Conservation (phyloP, 306 rosid species). For the Mucuna pruriens region DNA sequence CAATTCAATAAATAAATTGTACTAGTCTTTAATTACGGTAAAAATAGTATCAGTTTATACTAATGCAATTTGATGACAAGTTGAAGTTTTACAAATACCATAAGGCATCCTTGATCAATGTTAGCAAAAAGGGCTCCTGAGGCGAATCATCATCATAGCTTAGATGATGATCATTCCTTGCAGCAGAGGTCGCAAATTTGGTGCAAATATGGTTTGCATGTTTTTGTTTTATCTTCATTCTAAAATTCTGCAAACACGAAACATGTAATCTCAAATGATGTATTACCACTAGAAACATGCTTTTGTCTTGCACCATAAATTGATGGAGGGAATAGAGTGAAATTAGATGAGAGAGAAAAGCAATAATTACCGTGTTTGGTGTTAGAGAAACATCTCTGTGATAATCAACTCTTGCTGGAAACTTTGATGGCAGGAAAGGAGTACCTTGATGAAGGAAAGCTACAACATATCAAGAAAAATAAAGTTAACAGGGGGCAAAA, state of each 20-base stretch:
- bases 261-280: slow-evolving; percentile 20
- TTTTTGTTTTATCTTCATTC: slow-evolving; percentile 30
- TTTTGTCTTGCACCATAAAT: neutral
- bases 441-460: slow-evolving; percentile 49
- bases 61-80: slow-evolving; percentile 3
- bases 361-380: slow-evolving; percentile 46
- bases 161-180: slow-evolving; percentile 50
- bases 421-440: slow-evolving; percentile 48
- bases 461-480: slow-evolving; percentile 31
- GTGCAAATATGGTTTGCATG: slow-evolving; percentile 35
- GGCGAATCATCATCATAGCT: slow-evolving; percentile 52
- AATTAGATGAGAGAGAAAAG: neutral
- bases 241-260: slow-evolving; percentile 49
- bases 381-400: slow-evolving; percentile 37
- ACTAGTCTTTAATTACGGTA: neutral
- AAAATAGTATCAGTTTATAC: slow-evolving; percentile 5
- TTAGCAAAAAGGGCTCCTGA: slow-evolving; percentile 66
- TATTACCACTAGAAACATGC: slow-evolving; percentile 21
- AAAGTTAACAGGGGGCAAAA: slow-evolving; percentile 25
- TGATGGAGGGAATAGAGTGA: slow-evolving; percentile 4
- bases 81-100: slow-evolving; percentile 54
- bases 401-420: slow-evolving; percentile 33
- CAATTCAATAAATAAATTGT: neutral
- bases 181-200: slow-evolving; percentile 40
- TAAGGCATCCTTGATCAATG: slow-evolving; percentile 54